Conservation (phyloP, 2,329 filamentous ascomycete genomes). For the Fusarium oligoseptatum region DNA sequence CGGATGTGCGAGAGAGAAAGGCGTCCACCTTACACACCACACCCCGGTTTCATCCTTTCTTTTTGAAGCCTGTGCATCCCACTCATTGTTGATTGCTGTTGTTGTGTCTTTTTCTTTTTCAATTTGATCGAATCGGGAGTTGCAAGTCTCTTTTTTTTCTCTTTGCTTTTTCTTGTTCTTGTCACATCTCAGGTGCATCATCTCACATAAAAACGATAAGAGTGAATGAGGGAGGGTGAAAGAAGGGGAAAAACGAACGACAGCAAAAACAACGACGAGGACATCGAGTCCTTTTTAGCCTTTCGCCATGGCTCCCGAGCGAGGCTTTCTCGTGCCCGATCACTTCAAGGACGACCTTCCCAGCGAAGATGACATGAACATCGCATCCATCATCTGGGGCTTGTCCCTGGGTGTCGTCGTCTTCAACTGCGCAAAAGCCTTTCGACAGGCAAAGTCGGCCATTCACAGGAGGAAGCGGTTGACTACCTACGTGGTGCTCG, state of each 20-base stretch:
- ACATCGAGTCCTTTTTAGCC: not conserved
- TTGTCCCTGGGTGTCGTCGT: constrained; percentile 39
- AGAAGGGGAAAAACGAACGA: not conserved
- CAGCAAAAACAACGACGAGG: not conserved
- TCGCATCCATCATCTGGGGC: constrained; percentile 43
- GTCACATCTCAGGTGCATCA: constrained; percentile 7
- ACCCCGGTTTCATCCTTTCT: constrained; percentile 3
- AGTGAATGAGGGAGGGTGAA: not conserved
- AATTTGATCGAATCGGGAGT: constrained; percentile 8
- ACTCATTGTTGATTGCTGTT: not conserved
- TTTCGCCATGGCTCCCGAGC: constrained; percentile 17
- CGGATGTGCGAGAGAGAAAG: constrained; percentile 9
- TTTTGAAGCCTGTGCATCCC: constrained; percentile 18
- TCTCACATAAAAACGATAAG: not conserved
- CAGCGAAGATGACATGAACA: constrained; percentile 35
- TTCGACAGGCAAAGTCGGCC: constrained; percentile 33
- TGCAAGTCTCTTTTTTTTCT: not conserved
- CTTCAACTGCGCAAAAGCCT: constrained; percentile 41
- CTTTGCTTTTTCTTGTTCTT: not conserved
- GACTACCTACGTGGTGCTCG: constrained; percentile 33
- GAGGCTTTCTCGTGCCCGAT: constrained; percentile 40
- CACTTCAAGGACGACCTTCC: constrained; percentile 29
- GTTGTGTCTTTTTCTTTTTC: not conserved
- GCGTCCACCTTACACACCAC: not conserved
- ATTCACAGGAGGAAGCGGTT: constrained; percentile 32